phyloP scores from a whole-genome alignment of 108 stramenopile species.

The Nitzschia palea region DNA sequence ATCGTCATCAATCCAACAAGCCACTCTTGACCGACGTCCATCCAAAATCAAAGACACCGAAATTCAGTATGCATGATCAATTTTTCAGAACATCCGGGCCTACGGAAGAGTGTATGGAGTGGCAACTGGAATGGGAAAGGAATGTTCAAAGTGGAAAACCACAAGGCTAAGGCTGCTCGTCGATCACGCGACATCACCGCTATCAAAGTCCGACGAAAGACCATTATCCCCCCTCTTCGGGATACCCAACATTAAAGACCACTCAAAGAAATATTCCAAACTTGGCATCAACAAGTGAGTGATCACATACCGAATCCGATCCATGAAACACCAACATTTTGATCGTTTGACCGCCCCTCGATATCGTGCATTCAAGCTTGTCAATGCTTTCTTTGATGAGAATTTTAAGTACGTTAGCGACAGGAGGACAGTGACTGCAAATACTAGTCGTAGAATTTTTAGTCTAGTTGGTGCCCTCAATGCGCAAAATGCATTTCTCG shows the following conservation, averaged over 20 bases:
- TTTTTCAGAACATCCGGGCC: slow-evolving; percentile 9
- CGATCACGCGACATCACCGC: slow-evolving; percentile 46
- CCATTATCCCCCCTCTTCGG: slow-evolving; percentile 33
- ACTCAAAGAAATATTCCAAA: slow-evolving; percentile 40
- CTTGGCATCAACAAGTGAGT: slow-evolving; percentile 65
- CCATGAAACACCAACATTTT: slow-evolving; percentile 65
- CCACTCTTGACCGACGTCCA: not conserved
- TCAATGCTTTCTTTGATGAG: slow-evolving; percentile 35
- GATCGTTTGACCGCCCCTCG: slow-evolving; percentile 48
- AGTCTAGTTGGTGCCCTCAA: too few species aligned
- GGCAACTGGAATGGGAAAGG: slow-evolving; percentile 2
- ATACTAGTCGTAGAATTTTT: too few species aligned
- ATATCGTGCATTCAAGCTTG: slow-evolving; percentile 69
- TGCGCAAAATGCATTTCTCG: too few species aligned
- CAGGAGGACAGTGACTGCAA: too few species aligned
- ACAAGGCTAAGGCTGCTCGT: slow-evolving; percentile 42
- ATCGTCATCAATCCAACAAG: too few species aligned
- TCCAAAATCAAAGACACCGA: not conserved
- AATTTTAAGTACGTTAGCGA: not conserved
- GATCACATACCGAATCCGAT: slow-evolving; percentile 26
- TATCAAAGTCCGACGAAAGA: slow-evolving; percentile 53
- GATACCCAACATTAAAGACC: slow-evolving; percentile 54
- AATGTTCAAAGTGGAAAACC: too few species aligned
- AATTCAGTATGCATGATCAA: slow-evolving; percentile 15
- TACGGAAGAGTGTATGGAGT: not conserved